phyloP scores from a whole-genome alignment of 2,329 filamentous ascomycete genomes.

The Talaromyces marneffei region DNA sequence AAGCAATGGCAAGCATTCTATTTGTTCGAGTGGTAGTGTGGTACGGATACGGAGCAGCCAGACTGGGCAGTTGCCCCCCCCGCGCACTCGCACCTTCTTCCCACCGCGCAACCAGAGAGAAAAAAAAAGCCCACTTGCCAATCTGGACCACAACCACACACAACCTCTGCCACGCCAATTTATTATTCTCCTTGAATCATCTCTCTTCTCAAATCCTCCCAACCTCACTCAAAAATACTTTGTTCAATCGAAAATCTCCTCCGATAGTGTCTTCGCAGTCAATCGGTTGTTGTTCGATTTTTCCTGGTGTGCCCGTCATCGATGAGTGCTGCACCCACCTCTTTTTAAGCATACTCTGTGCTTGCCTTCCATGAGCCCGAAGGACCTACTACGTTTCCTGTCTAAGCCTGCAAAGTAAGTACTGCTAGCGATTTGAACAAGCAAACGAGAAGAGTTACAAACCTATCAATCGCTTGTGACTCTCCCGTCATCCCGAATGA shows the following conservation, averaged over 20 bases:
- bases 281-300: conserved; percentile 5
- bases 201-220: background rate
- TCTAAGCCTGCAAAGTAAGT: conserved; percentile 90
- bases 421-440: background rate
- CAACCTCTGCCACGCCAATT: background rate
- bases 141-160: conserved; percentile 1
- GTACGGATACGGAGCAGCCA: too few relatives aligned
- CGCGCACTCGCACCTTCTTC: background rate
- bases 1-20: conserved; percentile 1
- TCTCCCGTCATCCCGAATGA: background rate
- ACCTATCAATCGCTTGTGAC: background rate
- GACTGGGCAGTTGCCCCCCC: background rate
- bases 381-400: conserved; percentile 85
- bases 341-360: conserved; percentile 28
- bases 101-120: background rate
- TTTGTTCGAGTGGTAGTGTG: background rate
- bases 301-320: conserved; percentile 24
- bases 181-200: conserved; percentile 2
- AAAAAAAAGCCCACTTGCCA: conserved; percentile 2
- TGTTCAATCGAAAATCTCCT: background rate
- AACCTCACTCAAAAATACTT: background rate
- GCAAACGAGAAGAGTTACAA: background rate
- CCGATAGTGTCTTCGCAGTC: background rate
- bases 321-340: conserved; percentile 30
- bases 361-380: conserved; percentile 75